Base-by-base conservation (phyloP, 208 protist species). In the Acanthamoeba lenticulata region DNA sequence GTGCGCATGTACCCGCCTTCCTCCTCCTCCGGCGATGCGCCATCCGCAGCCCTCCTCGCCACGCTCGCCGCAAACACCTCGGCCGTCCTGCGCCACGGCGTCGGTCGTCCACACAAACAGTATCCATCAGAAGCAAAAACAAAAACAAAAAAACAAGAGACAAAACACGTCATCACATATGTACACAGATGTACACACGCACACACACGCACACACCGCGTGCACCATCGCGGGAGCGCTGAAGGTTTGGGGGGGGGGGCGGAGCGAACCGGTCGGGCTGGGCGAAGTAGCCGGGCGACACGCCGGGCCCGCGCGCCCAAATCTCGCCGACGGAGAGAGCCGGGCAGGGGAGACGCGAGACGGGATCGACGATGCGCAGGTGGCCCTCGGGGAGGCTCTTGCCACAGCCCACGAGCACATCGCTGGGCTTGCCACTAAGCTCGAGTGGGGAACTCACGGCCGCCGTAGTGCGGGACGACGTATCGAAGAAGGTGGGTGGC, bases 301-400 rank as follows among this genome's bases (percentile, higher is more conserved):
- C 36, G 40, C 77, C 77, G 40, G 77, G 77, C n/a, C 77, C 77
- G 40, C 77, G 40, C 47, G 77, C 77, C 77, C 77, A 86, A 27
- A 86, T 55, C 77, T 86, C 77, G n/a, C 77, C 77, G 40, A 86
- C 77, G n/a, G 40, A 57, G 47, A 86, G 77, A 15, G 77, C 27
- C 40, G 77, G 38, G 47, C 77, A 86, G 47, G 47, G 21, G 24
- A 5, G 15, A 17, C 47, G 77, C 24, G 77, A 60, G 44, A 36
- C 38, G 24, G 77, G 77, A 29, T 86, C 77, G 44, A 86, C 77
- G n/a, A 86, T 86, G 40, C 47, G 40, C 9, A 86, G 44, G 9
- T 86, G 36, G 32, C 77, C 77, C 77, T 86, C 77, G 44, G 47
- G 77, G 24, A 86, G 38, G 77, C 77, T 86, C 3, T 17, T 44